Conservation (phyloP, 345 rosid species). For the Sisymbrium altissimum region DNA sequence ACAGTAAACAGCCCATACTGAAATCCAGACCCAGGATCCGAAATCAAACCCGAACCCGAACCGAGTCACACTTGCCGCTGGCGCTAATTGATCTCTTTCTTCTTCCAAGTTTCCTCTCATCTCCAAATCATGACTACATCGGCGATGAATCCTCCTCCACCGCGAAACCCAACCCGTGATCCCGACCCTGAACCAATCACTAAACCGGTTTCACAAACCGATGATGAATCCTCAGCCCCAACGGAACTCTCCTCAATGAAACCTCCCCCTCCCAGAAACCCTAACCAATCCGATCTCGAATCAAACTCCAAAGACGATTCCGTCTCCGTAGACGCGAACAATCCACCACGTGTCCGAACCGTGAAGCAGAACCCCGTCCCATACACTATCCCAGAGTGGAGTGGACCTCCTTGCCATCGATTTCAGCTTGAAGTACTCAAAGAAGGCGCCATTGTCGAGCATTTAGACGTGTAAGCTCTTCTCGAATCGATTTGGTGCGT, state of each 20-base stretch:
- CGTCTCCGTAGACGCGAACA: neutral
- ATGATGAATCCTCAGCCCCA: conserved; percentile 17
- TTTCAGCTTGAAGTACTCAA: conserved; percentile 78
- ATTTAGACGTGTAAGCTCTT: conserved; percentile 51
- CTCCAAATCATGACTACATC: conserved; percentile 22
- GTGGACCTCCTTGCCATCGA: conserved; percentile 63
- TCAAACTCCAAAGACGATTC: conserved; percentile 11
- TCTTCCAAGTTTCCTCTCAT: conserved; percentile 6
- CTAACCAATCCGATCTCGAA: conserved; percentile 18
- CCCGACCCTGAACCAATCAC: conserved; percentile 13
- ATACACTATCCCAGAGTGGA: conserved; percentile 86
- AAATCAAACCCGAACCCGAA: neutral
- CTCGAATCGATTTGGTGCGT: too few relatives aligned
- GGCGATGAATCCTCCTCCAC: conserved; percentile 64
- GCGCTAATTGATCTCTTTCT: conserved; percentile 8
- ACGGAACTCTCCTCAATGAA: conserved; percentile 30
- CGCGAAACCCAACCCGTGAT: conserved; percentile 34
- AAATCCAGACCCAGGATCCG: neutral
- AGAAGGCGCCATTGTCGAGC: conserved; percentile 73
- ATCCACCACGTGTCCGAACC: conserved; percentile 7
- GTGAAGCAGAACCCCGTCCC: conserved; percentile 49
- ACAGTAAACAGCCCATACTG: too few relatives aligned
- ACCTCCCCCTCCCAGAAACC: conserved; percentile 45
- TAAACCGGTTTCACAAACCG: neutral
- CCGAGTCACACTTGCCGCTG: conserved; percentile 9